Base-by-base conservation (phyloP, 225 moss, liverwort and hornwort species). In the Lunularia cruciata region DNA sequence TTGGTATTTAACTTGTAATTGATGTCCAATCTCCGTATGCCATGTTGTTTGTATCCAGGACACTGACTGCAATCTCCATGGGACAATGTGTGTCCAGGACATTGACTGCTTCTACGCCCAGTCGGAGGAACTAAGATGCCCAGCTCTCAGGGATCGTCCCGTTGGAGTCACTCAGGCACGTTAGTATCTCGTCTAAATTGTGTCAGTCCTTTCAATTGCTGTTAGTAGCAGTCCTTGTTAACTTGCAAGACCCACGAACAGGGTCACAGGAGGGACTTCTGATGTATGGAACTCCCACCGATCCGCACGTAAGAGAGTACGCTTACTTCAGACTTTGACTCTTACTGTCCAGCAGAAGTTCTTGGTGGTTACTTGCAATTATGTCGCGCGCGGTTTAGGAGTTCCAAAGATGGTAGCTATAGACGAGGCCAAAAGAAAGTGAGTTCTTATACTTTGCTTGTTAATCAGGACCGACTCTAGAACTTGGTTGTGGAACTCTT, bases 71-170 rank as follows among this genome's bases (percentile, higher is more conserved):
- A n/a, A n/a, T n/a, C n/a, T n/a, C n/a, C n/a, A n/a, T n/a, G n/a
- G n/a, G n/a, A n/a, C n/a, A n/a, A n/a, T n/a, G n/a, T 57, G 27
- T 57, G 57, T 46, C 48, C 81, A 86, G 86, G 88, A 88, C 58
- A 85, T 85, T 25, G 88, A 88, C 54, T 88, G 88, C 78, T 88
- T 88, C 38, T 88, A 88, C 59, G 88, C 88, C 14, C 88, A 88
- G 72, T 78, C 88, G 0, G 88, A 88, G 70, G 78, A 73, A 38
- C 37, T 88, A 61, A 73, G 85, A 70, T 85, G 83, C 11, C 88
- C 88, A 16, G 69, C 78, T 70, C 72, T 88, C 65, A 75, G 67
- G 47, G 85, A 73, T 20, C 80, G 83, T 11, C 83, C 88, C 16
- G 74, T 88, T 27, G 88, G 88, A 63, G 85, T 88, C 46, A 85